phyloP scores from a whole-genome alignment of 108 stramenopile species.

The Fragilariopsis cylindrus region DNA sequence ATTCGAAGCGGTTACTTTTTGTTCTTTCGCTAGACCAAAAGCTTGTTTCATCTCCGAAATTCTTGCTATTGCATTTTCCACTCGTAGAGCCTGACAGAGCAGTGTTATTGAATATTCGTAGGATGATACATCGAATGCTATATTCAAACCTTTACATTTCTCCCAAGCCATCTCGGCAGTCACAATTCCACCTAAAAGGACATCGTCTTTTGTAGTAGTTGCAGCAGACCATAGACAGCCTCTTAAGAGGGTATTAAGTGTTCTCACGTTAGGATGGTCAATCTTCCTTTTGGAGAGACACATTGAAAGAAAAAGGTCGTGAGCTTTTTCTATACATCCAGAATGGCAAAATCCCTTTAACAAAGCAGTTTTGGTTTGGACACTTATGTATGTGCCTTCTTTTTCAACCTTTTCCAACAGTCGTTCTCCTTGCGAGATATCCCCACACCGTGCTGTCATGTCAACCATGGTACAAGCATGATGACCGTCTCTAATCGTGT shows the following conservation, averaged over 20 bases:
- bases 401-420: conserved; percentile 24
- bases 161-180: conserved; percentile 74
- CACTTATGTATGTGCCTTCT: conserved; percentile 25
- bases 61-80: conserved; percentile 44
- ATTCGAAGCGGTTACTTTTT: conserved; percentile 7
- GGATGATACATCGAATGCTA: conserved; percentile 67
- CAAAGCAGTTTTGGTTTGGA: conserved; percentile 77
- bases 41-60: conserved; percentile 53
- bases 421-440: conserved; percentile 47
- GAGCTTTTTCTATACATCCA: conserved; percentile 67
- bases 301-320: conserved; percentile 58
- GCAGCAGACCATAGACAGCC: conserved; percentile 87
- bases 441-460: conserved; percentile 79
- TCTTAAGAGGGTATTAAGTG: conserved; percentile 78
- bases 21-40: conserved; percentile 36
- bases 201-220: conserved; percentile 23
- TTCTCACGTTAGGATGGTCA: conserved; percentile 69
- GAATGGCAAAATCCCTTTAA: conserved; percentile 58
- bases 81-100: conserved; percentile 70
- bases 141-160: not conserved
- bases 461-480: conserved; percentile 85
- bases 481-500: conserved; percentile 65
- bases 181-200: conserved; percentile 68
- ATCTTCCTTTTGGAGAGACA: conserved; percentile 29
- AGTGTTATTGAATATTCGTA: conserved; percentile 79